Percentiles rank a stretch among this genome's conserved stretches.
These are phyloP conservation scores for Syncephalastrum contaminatum DNA, from an alignment of 371 early-diverging fungal species.

Conservation along the genomic window DNA sequence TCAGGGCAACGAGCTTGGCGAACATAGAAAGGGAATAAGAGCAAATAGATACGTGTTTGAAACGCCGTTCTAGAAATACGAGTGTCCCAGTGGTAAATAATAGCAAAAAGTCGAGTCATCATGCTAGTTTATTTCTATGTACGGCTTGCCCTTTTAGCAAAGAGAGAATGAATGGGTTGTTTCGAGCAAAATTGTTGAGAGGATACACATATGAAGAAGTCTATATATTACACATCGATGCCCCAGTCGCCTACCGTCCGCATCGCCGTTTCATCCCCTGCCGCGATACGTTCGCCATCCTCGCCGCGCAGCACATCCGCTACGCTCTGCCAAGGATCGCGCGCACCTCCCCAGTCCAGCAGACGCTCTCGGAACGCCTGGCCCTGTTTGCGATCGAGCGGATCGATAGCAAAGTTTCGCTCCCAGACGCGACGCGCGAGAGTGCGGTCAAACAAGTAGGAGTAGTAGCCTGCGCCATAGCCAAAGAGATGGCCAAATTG, in stretches of 20 bases:
- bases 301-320: constrained; percentile 60
- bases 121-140: too few relatives aligned
- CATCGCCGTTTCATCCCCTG: constrained; percentile 72
- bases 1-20: constrained; percentile 51
- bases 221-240: constrained; percentile 33
- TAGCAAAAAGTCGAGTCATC: too few relatives aligned
- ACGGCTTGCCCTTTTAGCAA: too few relatives aligned
- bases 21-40: background rate
- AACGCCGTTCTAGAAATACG: too few relatives aligned
- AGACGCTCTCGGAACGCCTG: constrained; percentile 73
- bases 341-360: constrained; percentile 90
- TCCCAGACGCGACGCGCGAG: constrained; percentile 82
- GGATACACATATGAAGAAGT: too few relatives aligned
- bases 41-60: too few relatives aligned
- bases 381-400: constrained; percentile 51
- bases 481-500: constrained; percentile 90
- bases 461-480: constrained; percentile 93
- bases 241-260: constrained; percentile 78
- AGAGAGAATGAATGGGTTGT: too few relatives aligned
- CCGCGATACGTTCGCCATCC: constrained; percentile 59
- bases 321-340: constrained; percentile 87
- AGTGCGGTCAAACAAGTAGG: constrained; percentile 87
- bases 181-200: too few relatives aligned
- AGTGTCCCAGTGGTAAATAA: too few relatives aligned
- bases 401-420: constrained; percentile 61